A percentile compares a stretch with the other conserved stretches of the same genome.
Evolutionary conservation across 2,329 filamentous ascomycete species (phyloP).

Genomic region (Aspergillus sp.): DNA sequence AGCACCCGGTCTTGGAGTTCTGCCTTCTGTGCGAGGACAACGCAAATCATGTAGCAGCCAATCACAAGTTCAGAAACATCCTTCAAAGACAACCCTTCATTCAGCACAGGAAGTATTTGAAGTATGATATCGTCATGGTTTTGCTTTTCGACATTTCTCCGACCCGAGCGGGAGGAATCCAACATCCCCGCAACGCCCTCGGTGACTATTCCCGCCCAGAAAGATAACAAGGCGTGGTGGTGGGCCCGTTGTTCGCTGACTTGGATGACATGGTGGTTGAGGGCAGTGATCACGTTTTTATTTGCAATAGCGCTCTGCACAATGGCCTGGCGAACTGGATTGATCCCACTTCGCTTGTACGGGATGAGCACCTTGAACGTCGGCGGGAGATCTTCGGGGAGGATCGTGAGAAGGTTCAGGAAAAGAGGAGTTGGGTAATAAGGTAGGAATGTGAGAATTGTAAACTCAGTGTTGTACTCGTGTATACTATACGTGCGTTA

Average conservation of each 20-base stretch:
- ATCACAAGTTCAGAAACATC: constrained; percentile 79
- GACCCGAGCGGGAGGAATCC: constrained; percentile 75
- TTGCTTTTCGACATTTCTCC: constrained; percentile 74
- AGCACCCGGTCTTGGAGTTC: constrained; percentile 77
- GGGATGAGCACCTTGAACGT: constrained; percentile 84
- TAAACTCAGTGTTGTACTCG: constrained; percentile 79
- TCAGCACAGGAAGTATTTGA: constrained; percentile 70
- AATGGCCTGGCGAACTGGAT: constrained; percentile 78
- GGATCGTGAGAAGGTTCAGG: constrained; percentile 80
- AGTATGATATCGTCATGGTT: constrained; percentile 79
- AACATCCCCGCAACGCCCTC: constrained; percentile 85
- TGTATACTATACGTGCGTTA: constrained; percentile 67
- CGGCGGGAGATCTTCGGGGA: constrained; percentile 72
- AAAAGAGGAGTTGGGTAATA: constrained; percentile 90
- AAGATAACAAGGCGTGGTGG: constrained; percentile 77
- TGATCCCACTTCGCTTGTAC: constrained; percentile 77
- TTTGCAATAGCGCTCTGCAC: constrained; percentile 84
- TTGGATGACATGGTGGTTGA: constrained; percentile 79
- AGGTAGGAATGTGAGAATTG: constrained; percentile 86
- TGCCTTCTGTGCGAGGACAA: constrained; percentile 83
- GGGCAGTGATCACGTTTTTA: constrained; percentile 71
- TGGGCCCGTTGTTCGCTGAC: constrained; percentile 73
- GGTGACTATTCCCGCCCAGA: constrained; percentile 88
- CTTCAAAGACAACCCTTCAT: constrained; percentile 75
- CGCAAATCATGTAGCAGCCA: constrained; percentile 88